Evolutionary conservation across 2,329 filamentous ascomycete genomes (phyloP).

Genomic region (Aspergillus sp.): DNA sequence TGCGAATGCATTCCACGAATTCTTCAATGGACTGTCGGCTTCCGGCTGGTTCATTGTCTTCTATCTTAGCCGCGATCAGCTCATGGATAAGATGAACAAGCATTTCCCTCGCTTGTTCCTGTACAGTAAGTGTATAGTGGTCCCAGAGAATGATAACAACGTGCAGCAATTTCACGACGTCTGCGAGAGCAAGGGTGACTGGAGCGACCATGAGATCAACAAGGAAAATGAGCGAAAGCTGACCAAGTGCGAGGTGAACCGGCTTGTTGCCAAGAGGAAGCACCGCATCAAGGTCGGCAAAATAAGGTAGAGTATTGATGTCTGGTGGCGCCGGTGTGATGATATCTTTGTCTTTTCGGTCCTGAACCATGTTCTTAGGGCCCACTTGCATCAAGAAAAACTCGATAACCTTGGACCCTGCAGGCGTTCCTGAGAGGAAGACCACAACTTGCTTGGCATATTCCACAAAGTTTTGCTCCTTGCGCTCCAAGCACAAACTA

Average conservation of each 20-base stretch:
- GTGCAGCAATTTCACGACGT: slow-evolving; percentile 84
- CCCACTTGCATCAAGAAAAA: slow-evolving; percentile 89
- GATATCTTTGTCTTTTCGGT: slow-evolving; percentile 65
- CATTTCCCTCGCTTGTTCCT: slow-evolving; percentile 97
- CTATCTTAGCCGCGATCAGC: slow-evolving; percentile 77
- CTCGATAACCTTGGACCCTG: slow-evolving; percentile 90
- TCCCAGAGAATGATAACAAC: slow-evolving; percentile 96
- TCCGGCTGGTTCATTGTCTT: slow-evolving; percentile 70
- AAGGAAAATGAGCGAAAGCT: slow-evolving; percentile 88
- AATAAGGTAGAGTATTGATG: slow-evolving; percentile 77
- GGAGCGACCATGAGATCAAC: slow-evolving; percentile 97
- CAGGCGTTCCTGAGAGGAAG: slow-evolving; percentile 83
- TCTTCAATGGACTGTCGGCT: slow-evolving; percentile 80
- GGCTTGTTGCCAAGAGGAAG: slow-evolving; percentile 90
- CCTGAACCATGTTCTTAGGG: slow-evolving; percentile 95
- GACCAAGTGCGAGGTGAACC: slow-evolving; percentile 86
- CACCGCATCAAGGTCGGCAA: slow-evolving; percentile 79
- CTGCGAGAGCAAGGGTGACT: slow-evolving; percentile 76
- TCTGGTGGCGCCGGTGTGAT: slow-evolving; percentile 69
- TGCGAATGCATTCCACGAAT: slow-evolving; percentile 83
- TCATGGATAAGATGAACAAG: slow-evolving; percentile 97
- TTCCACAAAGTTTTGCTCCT: slow-evolving; percentile 97
- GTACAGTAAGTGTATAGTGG: slow-evolving; percentile 91
- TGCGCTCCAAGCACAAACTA: slow-evolving; percentile 84
- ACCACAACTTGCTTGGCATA: slow-evolving; percentile 98